phyloP scores from a whole-genome alignment of 2,329 filamentous ascomycete species.

The Alternaria tenuissima region DNA sequence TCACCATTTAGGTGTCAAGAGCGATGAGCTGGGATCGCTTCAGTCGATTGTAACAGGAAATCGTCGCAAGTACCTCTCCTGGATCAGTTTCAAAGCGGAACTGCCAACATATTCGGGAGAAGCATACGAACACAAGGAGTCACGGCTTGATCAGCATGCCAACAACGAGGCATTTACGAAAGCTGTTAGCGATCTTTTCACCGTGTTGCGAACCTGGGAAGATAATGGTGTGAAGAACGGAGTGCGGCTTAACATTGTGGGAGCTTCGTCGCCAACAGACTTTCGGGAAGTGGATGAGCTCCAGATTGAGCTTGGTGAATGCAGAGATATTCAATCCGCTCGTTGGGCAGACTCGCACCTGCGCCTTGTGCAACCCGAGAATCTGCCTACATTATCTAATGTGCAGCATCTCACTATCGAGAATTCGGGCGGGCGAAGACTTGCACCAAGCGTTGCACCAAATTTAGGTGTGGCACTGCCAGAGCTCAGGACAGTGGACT shows the following conservation, averaged over 20 bases:
- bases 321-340: conserved; percentile 8
- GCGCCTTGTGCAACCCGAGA: conserved; percentile 2
- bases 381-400: conserved; percentile 10
- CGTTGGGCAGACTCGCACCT: conserved; percentile 4
- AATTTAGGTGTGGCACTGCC: conserved; percentile 2
- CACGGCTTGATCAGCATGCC: conserved; percentile 3
- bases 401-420: conserved; percentile 9
- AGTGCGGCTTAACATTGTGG: neutral
- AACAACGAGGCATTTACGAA: conserved; percentile 12
- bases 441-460: conserved; percentile 12
- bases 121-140: conserved; percentile 9
- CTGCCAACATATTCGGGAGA: conserved; percentile 15
- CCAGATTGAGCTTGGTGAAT: conserved; percentile 3
- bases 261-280: conserved; percentile 3
- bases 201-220: conserved; percentile 13
- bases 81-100: conserved; percentile 3
- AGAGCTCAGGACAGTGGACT: conserved; percentile 9
- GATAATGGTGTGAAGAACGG: conserved; percentile 10
- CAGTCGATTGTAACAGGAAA: conserved; percentile 14
- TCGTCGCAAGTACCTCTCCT: conserved; percentile 6
- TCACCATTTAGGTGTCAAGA: conserved; percentile 5
- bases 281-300: conserved; percentile 9
- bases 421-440: neutral
- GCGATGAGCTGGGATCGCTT: conserved; percentile 9
- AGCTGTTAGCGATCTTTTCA: conserved; percentile 5